phyloP scores from a whole-genome alignment of 306 rosid species.

The Cicer judaicum region DNA sequence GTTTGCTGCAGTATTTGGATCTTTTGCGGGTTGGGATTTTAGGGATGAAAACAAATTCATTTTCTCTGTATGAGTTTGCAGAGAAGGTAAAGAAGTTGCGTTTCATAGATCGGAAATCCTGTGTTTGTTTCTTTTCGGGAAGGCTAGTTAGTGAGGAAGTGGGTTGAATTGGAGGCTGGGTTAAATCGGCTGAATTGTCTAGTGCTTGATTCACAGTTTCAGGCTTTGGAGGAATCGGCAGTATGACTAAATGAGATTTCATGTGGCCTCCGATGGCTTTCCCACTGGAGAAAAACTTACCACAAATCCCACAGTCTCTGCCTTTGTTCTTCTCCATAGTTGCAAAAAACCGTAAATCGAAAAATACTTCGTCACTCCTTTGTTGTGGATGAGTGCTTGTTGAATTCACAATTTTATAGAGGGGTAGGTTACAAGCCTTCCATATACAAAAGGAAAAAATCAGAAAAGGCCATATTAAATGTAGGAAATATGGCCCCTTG shows the following conservation, averaged over 20 bases:
- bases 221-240: conserved; percentile 52
- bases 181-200: not conserved
- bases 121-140: conserved; percentile 6
- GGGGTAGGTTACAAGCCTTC: conserved; percentile 50
- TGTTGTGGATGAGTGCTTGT: conserved; percentile 15
- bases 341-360: not conserved
- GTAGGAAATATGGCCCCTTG: conserved; percentile 36
- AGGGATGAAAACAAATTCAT: conserved; percentile 16
- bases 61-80: conserved; percentile 28
- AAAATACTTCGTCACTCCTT: conserved; percentile 14
- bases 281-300: conserved; percentile 54
- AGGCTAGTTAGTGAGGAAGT: conserved; percentile 14
- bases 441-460: conserved; percentile 47
- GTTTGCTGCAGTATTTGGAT: conserved; percentile 50
- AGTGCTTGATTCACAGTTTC: conserved; percentile 3
- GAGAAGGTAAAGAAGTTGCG: not conserved
- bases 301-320: conserved; percentile 56
- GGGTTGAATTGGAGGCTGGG: not conserved
- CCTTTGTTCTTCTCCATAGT: conserved; percentile 53
- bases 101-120: conserved; percentile 31
- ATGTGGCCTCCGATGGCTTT: conserved; percentile 83
- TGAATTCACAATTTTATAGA: conserved; percentile 20
- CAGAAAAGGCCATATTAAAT: conserved; percentile 43
- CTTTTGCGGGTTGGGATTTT: conserved; percentile 49
- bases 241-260: conserved; percentile 64